Base-by-base conservation (phyloP, 2,329 filamentous ascomycete species). In the Exutisphaerella laricina region DNA sequence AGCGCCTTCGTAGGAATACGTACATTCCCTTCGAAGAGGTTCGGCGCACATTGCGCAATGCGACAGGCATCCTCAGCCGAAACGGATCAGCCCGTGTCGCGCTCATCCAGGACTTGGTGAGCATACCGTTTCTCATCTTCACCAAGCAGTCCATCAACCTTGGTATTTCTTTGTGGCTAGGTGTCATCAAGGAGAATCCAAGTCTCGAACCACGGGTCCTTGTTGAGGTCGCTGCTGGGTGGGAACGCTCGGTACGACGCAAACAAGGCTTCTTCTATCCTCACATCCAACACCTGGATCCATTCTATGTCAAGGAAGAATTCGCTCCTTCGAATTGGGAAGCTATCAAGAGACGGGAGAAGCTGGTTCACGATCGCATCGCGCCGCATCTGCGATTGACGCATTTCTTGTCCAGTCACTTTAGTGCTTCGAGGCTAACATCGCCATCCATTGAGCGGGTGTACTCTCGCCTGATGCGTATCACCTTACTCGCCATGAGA, bases 81-180 rank as follows among this genome's bases (percentile, higher is more conserved):
- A 84, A 80, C 51, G 77, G 80, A 48, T 78, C 77, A 32, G 83
- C 88, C 49, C 84, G 89, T 59, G 83, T 83, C 43, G 79, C 84
- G 1, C 82, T 96, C 43, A 80, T 88, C 9, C 85, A 90, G 58
- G 84, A 94, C 58, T 75, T 99, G 12, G 90, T 99, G 49, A 83
- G 80, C 54, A 92, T 98, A 48, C 94, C 92, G 0, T 98, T 98
- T 65, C 78, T 80, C 29, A 79, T 95, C 34, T 97, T 98, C 63
- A 94, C 85, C 4, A 95, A 94, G 63, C 85, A 94, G 58, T 92
- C 89, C 2, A 92, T 98, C 62, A 94, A 95, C 61, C 79, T 97
- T 38, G 94, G 92, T 4, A 85, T 96, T 25, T 96, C 92, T 3
- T 71, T 98, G 5, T 99, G 92, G 92, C 80, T 96, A 48, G 92